Evolutionary conservation across 768 basidiomycete species (phyloP), one percentile per base, ranked within the genome.

Genomic region (Mrakia gelida): DNA sequence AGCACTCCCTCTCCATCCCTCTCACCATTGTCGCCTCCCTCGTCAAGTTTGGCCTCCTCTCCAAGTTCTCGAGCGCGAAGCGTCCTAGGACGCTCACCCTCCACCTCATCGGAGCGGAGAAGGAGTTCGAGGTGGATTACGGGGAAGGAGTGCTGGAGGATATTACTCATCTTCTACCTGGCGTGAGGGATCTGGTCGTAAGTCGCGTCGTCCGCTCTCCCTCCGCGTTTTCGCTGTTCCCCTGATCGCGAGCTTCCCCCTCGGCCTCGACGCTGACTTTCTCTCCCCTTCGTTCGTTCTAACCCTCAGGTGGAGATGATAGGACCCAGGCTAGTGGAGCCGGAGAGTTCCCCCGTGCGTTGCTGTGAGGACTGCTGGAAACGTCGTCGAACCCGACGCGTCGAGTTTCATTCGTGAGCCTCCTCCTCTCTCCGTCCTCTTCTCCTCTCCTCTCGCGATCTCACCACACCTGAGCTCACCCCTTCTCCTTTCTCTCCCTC

Each of bases 21-120:
- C 61, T 62, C 61, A 62, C 61, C 61, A n/a, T 62, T n/a, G 61
- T 62, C 61, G 61, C 61, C 61, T 2, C 61, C 21, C 61, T 62
- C 61, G 16, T 11, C 26, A 18, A n/a, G 21, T 62, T 62, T n/a
- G 61, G 61, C 26, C 61, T 62, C n/a, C 26, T n/a, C 61, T 21
- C 16, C 26, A n/a, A 62, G 61, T 62, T n/a, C 61, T n/a, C 61
- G 16, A n/a, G n/a, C 61, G 21, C n/a, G 1, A 9, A n/a, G 9
- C 3, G n/a, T 11, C 6, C 18, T 18, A 9, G n/a, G 26, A 32
- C 18, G n/a, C 61, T 62, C n/a, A 62, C 61, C 8, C 2, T 62
- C 21, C 61, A 62, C 26, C 7, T 62, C 26, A 62, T 62, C 61
- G 63, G 63, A 16, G 63, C 63, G 30, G 63, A 67, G 32, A 16